Evolutionary conservation across 768 basidiomycete genomes (phyloP), one percentile per base, ranked within the genome.

Genomic region (Lentinula guzmanii): DNA sequence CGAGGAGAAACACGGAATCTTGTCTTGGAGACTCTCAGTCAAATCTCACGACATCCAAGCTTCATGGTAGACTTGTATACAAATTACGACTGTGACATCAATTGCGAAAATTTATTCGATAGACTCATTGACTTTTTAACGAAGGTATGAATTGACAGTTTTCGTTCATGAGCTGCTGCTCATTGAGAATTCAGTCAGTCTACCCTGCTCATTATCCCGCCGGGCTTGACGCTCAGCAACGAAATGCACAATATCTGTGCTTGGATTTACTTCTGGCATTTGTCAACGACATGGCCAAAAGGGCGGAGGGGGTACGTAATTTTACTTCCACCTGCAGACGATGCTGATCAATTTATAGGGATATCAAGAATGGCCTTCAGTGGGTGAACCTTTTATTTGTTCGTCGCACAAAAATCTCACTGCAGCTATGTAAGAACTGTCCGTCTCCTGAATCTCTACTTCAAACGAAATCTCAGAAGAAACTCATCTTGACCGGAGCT

Each of bases 31-130:
- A 90, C 90, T 4, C 76, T 98, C 28, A 83, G 82, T 58, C 89
- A 91, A 58, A 83, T 95, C 48, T 88, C 91, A 15, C 80, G 89
- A 2, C 86, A 90, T 67, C 85, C 91, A 2, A 91, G 88, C 69
- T 95, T 96, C 76, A 93, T 97, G 90, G 92, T 96, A 51, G 94
- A 98, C 68, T 77, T 97, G 13, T 99, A 93, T 76, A 82, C 86
- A 59, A 99, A 98, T 72, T 99, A 98, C 72, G 97, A 99, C 70
- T 98, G 95, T 69, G 94, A 97, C 68, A 86, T 90, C 65, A 96
- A 98, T 69, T 94, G 93, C 71, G 97, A 98, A 76, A 96, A 98
- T 71, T 74, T 98, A 60, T 96, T 95, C 66, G 95, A 98, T 70
- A 81, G 92, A 15, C 75, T 98, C 21, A 77, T 95, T 62, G 91